Percentiles rank a stretch among this genome's conserved stretches.
Evolutionary conservation across 768 basidiomycete genomes (phyloP).

Genomic region (Cyclocybe cylindracea): DNA sequence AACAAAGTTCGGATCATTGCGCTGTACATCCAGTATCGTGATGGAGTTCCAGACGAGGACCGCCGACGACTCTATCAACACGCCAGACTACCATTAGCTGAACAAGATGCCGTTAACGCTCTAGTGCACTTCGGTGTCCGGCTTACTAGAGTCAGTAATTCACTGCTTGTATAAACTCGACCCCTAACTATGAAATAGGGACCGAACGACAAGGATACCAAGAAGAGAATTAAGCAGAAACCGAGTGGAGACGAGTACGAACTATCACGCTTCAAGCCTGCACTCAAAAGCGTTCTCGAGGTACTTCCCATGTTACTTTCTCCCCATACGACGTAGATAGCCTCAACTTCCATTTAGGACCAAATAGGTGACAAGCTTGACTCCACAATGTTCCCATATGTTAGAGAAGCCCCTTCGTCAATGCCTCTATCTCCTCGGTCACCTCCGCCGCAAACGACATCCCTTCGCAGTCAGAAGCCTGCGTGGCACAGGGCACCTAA

Average conservation of each 20-base stretch:
- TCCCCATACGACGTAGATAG: neutral
- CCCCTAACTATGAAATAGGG: constrained; percentile 42
- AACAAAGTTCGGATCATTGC: constrained; percentile 98
- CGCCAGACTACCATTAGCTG: constrained; percentile 80
- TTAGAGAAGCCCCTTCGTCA: constrained; percentile 72
- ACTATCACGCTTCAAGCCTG: constrained; percentile 89
- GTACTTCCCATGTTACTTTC: constrained; percentile 36
- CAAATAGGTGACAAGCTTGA: constrained; percentile 81
- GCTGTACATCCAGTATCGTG: constrained; percentile 90
- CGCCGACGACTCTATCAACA: constrained; percentile 93
- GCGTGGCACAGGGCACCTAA: constrained; percentile 84
- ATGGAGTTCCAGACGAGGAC: constrained; percentile 99
- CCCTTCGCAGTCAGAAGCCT: constrained; percentile 87
- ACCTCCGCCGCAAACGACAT: constrained; percentile 61
- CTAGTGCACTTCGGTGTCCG: constrained; percentile 80
- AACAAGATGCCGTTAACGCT: constrained; percentile 93
- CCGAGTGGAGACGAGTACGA: constrained; percentile 91
- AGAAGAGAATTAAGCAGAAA: constrained; percentile 83
- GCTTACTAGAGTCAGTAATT: constrained; percentile 69
- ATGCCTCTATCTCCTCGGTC: constrained; percentile 48
- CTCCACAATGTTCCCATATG: constrained; percentile 81
- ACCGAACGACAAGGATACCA: constrained; percentile 74
- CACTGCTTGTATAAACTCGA: neutral
- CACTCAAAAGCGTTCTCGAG: constrained; percentile 80
- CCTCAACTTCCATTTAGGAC: constrained; percentile 54